Evolutionary conservation across 257 asterid genomes (phyloP), one percentile per base, ranked within the genome.

Genomic region (Solanum virginianum): DNA sequence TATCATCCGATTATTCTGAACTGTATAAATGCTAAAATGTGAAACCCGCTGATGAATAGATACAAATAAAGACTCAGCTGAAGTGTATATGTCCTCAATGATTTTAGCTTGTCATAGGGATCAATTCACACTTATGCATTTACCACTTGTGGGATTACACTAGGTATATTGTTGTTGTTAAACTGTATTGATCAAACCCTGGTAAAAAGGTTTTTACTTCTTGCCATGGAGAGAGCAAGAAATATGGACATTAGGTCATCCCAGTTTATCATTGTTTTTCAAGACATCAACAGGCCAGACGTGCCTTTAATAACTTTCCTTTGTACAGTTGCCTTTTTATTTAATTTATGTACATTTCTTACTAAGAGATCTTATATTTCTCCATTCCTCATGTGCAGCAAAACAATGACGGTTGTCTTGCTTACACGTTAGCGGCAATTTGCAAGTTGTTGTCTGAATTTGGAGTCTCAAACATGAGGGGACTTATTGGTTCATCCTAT

Each of bases 381-480:
- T 77, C 82, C 41, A 84, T 79, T 82, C 24, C 39, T 56, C 83
- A 83, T 83, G 17, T 94, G 92, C 99, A 96, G 98, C 91, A 92
- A 87, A 92, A 92, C 53, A 98, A 96, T 90, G 99, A 96, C 84
- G 88, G 94, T 62, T 95, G 97, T 87, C 98, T 96, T 85, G 98
- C 99, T 26, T 95, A 94, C 89, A 96, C 99, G 15, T 89, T 96
- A 85, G 91, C 95, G 4, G 95, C 97, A 36, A 96, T 96, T 80
- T 93, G 97, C 88, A 94, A 92, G 86, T 93, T 95, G 86, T 89
- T 95, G 88, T 95, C 98, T 83, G 98, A 95, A 86, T 85, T 91
- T 84, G 93, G 98, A 82, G 88, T 93, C 87, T 91, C 97, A 88
- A 92, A 90, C 86, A 89, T 93, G 82, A 90, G 92, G 82, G 97